Evolutionary conservation across 108 stramenopile genomes (phyloP).

Genomic region (Pseudonitzschia multistriata): DNA sequence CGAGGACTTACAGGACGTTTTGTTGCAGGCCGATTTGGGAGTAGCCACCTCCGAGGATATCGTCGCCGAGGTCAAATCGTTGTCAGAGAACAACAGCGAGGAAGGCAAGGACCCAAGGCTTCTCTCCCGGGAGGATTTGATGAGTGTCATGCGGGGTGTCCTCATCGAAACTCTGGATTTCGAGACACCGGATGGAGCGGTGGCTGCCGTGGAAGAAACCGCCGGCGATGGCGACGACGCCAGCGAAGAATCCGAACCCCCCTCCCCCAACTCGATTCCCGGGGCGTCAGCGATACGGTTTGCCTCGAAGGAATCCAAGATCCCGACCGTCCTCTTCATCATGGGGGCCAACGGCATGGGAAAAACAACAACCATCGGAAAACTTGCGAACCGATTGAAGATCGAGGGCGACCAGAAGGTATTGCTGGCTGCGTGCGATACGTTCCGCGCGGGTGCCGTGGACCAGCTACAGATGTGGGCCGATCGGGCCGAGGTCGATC

Average conservation of each 20-base stretch:
- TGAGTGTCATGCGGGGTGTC: constrained; percentile 75
- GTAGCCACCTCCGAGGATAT: constrained; percentile 76
- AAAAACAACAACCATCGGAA: constrained; percentile 92
- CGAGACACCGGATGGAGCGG: constrained; percentile 2
- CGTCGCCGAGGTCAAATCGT: constrained; percentile 64
- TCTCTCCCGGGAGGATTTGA: constrained; percentile 67
- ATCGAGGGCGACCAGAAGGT: constrained; percentile 84
- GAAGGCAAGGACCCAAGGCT: constrained; percentile 26
- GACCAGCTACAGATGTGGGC: constrained; percentile 93
- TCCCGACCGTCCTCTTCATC: constrained; percentile 74
- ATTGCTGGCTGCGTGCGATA: constrained; percentile 91
- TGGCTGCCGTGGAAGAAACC: background rate
- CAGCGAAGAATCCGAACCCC: constrained; percentile 4
- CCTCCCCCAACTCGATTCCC: constrained; percentile 8
- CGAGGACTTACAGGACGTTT: constrained; percentile 69
- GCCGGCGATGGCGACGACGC: background rate
- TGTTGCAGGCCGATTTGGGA: constrained; percentile 82
- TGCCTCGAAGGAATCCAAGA: constrained; percentile 27
- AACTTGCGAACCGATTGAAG: constrained; percentile 82
- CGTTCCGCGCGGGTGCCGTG: constrained; percentile 94
- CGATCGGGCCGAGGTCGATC: constrained; percentile 80
- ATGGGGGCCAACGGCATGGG: constrained; percentile 94
- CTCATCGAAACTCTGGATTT: constrained; percentile 67
- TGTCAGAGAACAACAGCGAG: constrained; percentile 19
- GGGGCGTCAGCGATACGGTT: constrained; percentile 54